phyloP scores from a whole-genome alignment of 2,329 filamentous ascomycete species.

The Aspergillus bombycis region DNA sequence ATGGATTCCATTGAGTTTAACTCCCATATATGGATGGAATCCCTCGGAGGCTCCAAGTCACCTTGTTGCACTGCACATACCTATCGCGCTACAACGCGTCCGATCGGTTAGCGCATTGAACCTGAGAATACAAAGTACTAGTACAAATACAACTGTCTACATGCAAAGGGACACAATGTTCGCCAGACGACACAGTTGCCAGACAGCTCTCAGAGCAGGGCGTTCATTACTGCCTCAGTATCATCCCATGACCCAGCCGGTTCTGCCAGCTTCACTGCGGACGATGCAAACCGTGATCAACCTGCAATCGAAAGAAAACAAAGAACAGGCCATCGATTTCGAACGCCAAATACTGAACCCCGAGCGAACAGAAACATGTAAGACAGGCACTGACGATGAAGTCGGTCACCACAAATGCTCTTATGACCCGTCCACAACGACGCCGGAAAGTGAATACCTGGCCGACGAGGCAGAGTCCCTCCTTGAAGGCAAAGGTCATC shows the following conservation, averaged over 20 bases:
- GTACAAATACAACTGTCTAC: background rate
- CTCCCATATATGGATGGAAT: background rate
- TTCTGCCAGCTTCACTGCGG: background rate
- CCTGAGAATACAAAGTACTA: background rate
- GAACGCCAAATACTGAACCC: conserved; percentile 26
- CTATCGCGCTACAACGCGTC: background rate
- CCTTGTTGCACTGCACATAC: background rate
- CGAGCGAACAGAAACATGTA: conserved; percentile 24
- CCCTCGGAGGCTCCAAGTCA: background rate
- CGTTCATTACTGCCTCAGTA: background rate
- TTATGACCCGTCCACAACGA: conserved; percentile 29
- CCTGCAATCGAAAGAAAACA: background rate
- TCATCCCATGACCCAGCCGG: background rate
- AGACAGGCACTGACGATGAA: conserved; percentile 32
- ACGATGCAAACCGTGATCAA: background rate
- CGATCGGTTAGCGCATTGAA: background rate
- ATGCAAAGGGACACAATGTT: background rate
- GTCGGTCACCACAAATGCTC: conserved; percentile 29
- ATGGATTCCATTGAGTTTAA: background rate
- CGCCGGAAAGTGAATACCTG: conserved; percentile 23
- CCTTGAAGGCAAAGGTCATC: conserved; percentile 21
- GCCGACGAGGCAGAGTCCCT: conserved; percentile 28
- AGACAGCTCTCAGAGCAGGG: background rate
- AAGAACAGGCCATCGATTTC: conserved; percentile 6
- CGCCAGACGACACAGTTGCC: background rate